Percentiles rank a stretch among this genome's conserved stretches.
Conservation (phyloP, 805 yeast genomes). For the Isabelozyma heimii region DNA sequence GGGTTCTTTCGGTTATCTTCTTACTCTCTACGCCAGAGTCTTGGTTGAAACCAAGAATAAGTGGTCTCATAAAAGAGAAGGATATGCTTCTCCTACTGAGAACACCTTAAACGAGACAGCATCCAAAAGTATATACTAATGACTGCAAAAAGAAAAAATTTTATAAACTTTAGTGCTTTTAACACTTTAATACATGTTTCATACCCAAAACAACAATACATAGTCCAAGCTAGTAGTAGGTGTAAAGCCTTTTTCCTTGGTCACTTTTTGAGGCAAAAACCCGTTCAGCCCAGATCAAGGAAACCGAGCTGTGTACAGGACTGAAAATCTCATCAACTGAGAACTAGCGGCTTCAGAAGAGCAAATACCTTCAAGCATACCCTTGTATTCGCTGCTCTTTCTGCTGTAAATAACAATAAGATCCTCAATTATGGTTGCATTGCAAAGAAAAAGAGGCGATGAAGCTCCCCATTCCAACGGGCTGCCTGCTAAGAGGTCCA, state of each 20-base stretch:
- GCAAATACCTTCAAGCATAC: background rate
- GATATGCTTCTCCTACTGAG: conserved; percentile 32
- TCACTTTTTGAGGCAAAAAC: too few species aligned
- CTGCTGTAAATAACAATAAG: background rate
- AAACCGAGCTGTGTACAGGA: background rate
- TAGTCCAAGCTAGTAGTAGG: too few species aligned
- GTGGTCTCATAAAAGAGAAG: conserved; percentile 39
- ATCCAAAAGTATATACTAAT: conserved; percentile 1
- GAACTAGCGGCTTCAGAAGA: background rate
- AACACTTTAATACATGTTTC: background rate
- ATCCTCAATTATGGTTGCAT: conserved; percentile 38
- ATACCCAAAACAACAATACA: background rate
- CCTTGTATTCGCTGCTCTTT: background rate
- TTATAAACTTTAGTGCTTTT: background rate
- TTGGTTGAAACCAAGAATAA: conserved; percentile 38
- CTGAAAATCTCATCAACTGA: background rate
- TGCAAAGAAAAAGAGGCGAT: conserved; percentile 33
- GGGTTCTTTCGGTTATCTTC: conserved; percentile 74
- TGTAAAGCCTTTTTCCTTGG: too few species aligned
- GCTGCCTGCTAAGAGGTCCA: conserved; percentile 18
- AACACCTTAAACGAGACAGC: conserved; percentile 26
- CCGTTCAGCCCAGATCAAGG: background rate
- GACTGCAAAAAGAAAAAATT: background rate
- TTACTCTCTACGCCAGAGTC: conserved; percentile 35
- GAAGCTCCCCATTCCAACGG: conserved; percentile 13